phyloP scores from a whole-genome alignment of 108 stramenopile genomes.

The Mediolabrus comicus region DNA sequence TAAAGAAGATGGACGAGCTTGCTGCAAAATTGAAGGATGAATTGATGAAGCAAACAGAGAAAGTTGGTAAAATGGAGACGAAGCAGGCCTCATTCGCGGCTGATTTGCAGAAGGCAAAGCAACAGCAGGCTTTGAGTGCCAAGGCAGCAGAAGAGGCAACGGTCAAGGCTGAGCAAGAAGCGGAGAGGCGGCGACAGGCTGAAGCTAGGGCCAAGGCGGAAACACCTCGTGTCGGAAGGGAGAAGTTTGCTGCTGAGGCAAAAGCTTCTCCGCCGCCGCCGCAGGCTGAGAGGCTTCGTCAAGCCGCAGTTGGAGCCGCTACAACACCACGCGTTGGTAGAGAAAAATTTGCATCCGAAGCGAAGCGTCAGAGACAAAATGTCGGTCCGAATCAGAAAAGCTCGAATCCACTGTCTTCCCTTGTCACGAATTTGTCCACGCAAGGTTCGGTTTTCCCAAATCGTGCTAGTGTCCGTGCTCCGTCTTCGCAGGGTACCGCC shows the following conservation, averaged over 20 bases:
- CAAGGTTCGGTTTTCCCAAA: background rate
- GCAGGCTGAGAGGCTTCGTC: background rate
- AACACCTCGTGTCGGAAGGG: background rate
- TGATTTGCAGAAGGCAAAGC: background rate
- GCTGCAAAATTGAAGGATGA: conserved; percentile 8
- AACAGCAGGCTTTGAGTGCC: background rate
- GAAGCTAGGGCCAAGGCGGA: background rate
- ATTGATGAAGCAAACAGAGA: background rate
- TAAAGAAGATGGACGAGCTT: conserved; percentile 22
- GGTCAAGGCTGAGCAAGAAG: background rate
- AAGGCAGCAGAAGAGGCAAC: background rate
- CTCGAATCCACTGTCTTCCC: background rate
- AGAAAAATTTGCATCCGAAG: background rate
- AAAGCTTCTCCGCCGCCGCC: background rate
- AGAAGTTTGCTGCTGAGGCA: background rate
- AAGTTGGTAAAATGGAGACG: background rate
- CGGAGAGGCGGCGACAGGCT: background rate
- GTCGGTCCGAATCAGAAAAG: background rate
- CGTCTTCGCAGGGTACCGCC: background rate
- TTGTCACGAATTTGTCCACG: background rate
- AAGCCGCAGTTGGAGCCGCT: background rate
- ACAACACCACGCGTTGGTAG: background rate
- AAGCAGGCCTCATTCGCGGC: background rate
- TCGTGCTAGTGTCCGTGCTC: background rate
- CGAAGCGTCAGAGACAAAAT: background rate